These are phyloP conservation scores for Boletus bicolor DNA, from an alignment of 768 basidiomycete genomes.

Conservation along the genomic window DNA sequence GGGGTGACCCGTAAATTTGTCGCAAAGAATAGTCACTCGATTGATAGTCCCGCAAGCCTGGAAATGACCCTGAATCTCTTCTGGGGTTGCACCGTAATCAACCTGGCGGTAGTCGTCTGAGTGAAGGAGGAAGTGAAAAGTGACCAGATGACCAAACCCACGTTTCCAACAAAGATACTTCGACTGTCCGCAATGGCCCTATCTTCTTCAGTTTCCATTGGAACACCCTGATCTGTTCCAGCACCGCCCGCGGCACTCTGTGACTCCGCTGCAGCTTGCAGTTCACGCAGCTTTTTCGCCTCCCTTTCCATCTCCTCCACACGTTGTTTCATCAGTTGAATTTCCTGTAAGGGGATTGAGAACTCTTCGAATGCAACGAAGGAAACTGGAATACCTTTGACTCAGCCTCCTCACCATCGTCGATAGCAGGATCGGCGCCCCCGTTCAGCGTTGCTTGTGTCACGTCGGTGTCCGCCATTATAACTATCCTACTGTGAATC, in stretches of 20 bases:
- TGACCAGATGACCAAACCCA: slow-evolving; percentile 40
- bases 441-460: slow-evolving; percentile 39
- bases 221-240: slow-evolving; percentile 43
- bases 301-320: slow-evolving; percentile 93
- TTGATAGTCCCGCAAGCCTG: slow-evolving; percentile 98
- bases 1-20: slow-evolving; percentile 99
- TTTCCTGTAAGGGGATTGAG: slow-evolving; percentile 55
- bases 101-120: slow-evolving; percentile 54
- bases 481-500: slow-evolving; percentile 18
- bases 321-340: slow-evolving; percentile 85
- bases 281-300: slow-evolving; percentile 81
- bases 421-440: slow-evolving; percentile 33
- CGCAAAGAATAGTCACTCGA: slow-evolving; percentile 97
- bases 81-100: slow-evolving; percentile 95
- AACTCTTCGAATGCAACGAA: slow-evolving; percentile 7
- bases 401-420: slow-evolving; percentile 64
- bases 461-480: slow-evolving; percentile 53
- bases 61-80: slow-evolving; percentile 97
- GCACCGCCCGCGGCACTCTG: slow-evolving; percentile 45
- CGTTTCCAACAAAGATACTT: slow-evolving; percentile 96
- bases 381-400: slow-evolving; percentile 43
- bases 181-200: slow-evolving; percentile 74
- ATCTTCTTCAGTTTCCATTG: slow-evolving; percentile 84
- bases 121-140: slow-evolving; percentile 7
- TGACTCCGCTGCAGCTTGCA: slow-evolving; percentile 75